Conservation (phyloP, 2,329 filamentous ascomycete genomes). For the Aotearoamyces nothofagi region DNA sequence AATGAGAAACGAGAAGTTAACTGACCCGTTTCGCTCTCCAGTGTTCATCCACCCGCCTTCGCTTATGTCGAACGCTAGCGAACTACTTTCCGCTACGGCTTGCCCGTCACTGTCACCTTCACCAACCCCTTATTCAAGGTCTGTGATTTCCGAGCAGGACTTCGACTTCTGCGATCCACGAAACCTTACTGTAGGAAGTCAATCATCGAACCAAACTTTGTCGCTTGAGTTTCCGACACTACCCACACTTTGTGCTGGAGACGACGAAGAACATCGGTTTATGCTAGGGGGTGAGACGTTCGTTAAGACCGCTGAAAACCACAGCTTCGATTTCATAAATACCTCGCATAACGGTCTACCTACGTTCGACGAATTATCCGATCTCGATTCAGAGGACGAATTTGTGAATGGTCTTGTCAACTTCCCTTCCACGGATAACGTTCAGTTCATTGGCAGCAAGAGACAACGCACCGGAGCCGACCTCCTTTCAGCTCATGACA, state of each 20-base stretch:
- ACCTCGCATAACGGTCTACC: slow-evolving; percentile 45
- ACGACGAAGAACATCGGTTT: slow-evolving; percentile 41
- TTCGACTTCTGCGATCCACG: slow-evolving; percentile 85
- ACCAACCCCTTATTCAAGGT: slow-evolving; percentile 61
- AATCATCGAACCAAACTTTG: slow-evolving; percentile 22
- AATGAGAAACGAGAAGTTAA: slow-evolving; percentile 2
- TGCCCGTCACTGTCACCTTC: slow-evolving; percentile 82
- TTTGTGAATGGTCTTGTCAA: slow-evolving; percentile 62
- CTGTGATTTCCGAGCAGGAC: slow-evolving; percentile 48
- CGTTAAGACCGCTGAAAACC: slow-evolving; percentile 28
- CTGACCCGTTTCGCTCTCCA: slow-evolving; percentile 18
- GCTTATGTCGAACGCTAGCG: slow-evolving; percentile 46
- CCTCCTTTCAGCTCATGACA: slow-evolving; percentile 56
- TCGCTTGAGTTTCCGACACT: slow-evolving; percentile 50
- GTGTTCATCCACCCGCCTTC: slow-evolving; percentile 55
- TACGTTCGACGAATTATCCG: slow-evolving; percentile 72
- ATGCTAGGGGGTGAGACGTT: slow-evolving; percentile 32
- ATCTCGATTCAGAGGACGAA: slow-evolving; percentile 83
- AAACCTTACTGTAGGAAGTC: slow-evolving; percentile 58
- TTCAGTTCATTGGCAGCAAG: slow-evolving; percentile 46
- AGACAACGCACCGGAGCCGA: slow-evolving; percentile 55
- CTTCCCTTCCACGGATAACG: slow-evolving; percentile 43
- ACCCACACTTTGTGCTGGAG: slow-evolving; percentile 42
- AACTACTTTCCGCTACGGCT: slow-evolving; percentile 56
- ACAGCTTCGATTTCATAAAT: slow-evolving; percentile 36